Evolutionary conservation across 345 rosid genomes (phyloP).

Genomic region (Heritiera littoralis): DNA sequence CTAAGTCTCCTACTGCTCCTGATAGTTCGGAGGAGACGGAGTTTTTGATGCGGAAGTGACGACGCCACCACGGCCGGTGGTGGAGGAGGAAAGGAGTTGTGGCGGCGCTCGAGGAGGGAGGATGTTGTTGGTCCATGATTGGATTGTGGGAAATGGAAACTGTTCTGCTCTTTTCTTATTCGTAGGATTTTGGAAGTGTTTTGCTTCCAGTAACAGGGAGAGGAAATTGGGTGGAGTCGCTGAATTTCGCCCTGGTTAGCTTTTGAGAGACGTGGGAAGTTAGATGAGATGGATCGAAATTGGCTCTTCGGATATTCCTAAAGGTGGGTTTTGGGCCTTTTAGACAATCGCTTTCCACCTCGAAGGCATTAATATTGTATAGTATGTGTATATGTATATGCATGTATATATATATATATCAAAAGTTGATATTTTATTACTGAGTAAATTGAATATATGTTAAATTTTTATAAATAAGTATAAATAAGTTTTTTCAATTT

Average conservation of each 20-base stretch:
- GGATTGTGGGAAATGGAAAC: not conserved
- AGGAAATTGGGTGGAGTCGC: not conserved
- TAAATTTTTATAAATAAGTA: too few relatives aligned
- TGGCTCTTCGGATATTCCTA: not conserved
- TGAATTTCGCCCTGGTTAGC: not conserved
- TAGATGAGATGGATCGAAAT: not conserved
- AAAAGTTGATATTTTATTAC: too few relatives aligned
- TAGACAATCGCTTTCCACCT: too few relatives aligned
- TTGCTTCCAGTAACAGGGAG: not conserved
- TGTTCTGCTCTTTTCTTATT: not conserved
- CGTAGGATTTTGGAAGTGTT: not conserved
- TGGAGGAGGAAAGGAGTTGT: conserved; percentile 11
- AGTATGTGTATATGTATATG: too few relatives aligned
- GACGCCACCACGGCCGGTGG: conserved; percentile 40
- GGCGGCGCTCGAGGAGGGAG: not conserved
- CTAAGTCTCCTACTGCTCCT: conserved; percentile 85
- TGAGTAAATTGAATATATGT: too few relatives aligned
- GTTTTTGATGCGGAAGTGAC: conserved; percentile 44
- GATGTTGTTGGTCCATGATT: not conserved
- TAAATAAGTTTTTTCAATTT: too few relatives aligned
- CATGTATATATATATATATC: too few relatives aligned
- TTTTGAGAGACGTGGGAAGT: not conserved
- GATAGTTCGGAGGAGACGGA: conserved; percentile 61
- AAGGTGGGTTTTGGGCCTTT: not conserved
- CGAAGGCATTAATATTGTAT: too few relatives aligned